Percentiles rank a stretch among this genome's conserved stretches.
Evolutionary conservation across 495 filamentous ascomycete species (phyloP).

Genomic region (Trypethelium eluteriae): DNA sequence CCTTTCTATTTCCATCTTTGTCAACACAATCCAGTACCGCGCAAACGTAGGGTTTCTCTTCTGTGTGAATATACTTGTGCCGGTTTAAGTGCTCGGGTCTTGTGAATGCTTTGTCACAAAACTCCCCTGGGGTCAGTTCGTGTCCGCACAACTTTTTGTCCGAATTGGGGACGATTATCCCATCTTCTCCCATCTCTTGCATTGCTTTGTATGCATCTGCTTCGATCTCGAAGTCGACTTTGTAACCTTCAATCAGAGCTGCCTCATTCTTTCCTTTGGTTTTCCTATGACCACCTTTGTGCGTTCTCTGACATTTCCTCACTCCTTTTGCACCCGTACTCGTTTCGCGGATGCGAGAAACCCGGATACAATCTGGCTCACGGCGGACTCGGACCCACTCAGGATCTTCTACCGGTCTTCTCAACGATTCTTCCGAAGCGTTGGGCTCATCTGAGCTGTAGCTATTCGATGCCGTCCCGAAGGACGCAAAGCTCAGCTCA

Average conservation of each 20-base stretch:
- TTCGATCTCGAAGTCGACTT: background rate
- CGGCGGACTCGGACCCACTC: background rate
- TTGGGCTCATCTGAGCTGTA: background rate
- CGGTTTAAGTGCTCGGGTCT: background rate
- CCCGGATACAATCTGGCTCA: background rate
- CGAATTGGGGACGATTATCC: background rate
- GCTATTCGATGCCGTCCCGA: background rate
- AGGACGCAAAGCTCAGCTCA: background rate
- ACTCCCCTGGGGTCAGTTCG: background rate
- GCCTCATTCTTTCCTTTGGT: background rate
- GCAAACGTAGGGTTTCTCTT: background rate
- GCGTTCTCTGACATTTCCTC: background rate
- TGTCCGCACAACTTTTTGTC: background rate
- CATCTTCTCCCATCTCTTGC: background rate
- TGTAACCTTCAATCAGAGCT: background rate
- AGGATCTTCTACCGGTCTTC: background rate
- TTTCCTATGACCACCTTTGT: background rate
- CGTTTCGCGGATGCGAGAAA: background rate
- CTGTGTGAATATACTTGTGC: background rate
- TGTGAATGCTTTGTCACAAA: slow-evolving; percentile 4
- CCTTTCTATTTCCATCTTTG: background rate
- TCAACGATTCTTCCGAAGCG: background rate
- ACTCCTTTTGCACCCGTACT: slow-evolving; percentile 3
- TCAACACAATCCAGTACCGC: background rate
- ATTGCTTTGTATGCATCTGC: background rate